Conservation (phyloP, 1,284 basidiomycete species). For the Puccinia coronata region DNA sequence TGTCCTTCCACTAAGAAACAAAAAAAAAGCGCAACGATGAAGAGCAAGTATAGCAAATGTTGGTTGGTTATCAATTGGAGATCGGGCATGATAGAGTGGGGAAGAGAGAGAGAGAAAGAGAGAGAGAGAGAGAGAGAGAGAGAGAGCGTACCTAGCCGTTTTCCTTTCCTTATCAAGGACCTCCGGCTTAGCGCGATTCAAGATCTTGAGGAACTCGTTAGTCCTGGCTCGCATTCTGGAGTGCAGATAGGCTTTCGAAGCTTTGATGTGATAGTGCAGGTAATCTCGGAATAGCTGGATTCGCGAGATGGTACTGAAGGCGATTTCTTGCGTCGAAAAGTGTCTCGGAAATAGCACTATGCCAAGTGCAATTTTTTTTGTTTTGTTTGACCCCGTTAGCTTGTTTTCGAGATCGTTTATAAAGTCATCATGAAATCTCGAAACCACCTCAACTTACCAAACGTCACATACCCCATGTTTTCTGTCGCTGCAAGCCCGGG, state of each 20-base stretch:
- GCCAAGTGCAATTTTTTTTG: not conserved
- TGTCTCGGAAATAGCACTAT: constrained; percentile 92
- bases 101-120: too few relatives aligned
- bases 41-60: too few relatives aligned
- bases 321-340: constrained; percentile 74
- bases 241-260: constrained; percentile 99
- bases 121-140: not conserved
- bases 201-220: constrained; percentile 93
- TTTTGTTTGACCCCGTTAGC: not conserved
- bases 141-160: constrained; percentile 75
- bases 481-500: constrained; percentile 79
- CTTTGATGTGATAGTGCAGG: constrained; percentile 99
- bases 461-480: constrained; percentile 96
- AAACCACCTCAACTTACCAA: constrained; percentile 63
- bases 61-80: not conserved
- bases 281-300: constrained; percentile 98
- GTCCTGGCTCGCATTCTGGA: constrained; percentile 93
- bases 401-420: too few relatives aligned
- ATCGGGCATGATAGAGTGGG: not conserved
- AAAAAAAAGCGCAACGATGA: not conserved
- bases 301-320: constrained; percentile 84
- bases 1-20: constrained; percentile 43
- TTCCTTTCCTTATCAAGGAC: constrained; percentile 78
- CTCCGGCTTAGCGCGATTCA: constrained; percentile 98
- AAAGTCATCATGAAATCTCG: too few relatives aligned